phyloP scores from a whole-genome alignment of 2,329 filamentous ascomycete genomes.

The Exophiala spinifera region DNA sequence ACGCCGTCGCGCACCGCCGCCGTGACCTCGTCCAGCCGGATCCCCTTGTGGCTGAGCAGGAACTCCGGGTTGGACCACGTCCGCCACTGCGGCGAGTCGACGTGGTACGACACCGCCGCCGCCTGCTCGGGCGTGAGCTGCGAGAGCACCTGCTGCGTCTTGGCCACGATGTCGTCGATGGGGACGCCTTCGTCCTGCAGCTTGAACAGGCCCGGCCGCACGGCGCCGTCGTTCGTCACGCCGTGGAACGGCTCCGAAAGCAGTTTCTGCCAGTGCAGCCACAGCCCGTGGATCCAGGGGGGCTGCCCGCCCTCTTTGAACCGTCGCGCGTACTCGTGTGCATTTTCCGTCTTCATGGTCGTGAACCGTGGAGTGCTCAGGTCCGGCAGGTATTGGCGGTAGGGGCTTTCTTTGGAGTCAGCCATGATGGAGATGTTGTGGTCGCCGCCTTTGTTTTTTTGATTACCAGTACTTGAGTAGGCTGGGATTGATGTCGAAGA shows the following conservation, averaged over 20 bases:
- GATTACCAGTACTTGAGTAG: no score
- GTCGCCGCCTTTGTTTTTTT: no score
- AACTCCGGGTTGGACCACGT: slow-evolving; percentile 73
- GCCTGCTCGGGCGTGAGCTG: slow-evolving; percentile 51
- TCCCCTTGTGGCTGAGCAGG: slow-evolving; percentile 63
- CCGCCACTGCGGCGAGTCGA: slow-evolving; percentile 70
- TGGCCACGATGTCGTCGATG: slow-evolving; percentile 55
- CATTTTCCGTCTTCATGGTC: slow-evolving; percentile 60
- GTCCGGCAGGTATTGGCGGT: slow-evolving; percentile 62
- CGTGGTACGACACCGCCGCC: slow-evolving; percentile 53
- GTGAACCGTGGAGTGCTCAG: slow-evolving; percentile 60
- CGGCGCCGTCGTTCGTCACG: slow-evolving; percentile 61
- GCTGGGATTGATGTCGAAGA: no score
- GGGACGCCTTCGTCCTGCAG: slow-evolving; percentile 63
- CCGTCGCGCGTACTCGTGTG: slow-evolving; percentile 59
- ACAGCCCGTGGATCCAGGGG: slow-evolving; percentile 65
- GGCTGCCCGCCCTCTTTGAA: slow-evolving; percentile 60
- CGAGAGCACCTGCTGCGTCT: slow-evolving; percentile 47
- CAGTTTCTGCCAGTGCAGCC: slow-evolving; percentile 57
- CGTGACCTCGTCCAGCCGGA: slow-evolving; percentile 64
- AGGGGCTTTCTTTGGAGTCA: slow-evolving; percentile 33
- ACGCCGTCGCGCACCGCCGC: slow-evolving; percentile 48
- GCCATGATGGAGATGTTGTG: slow-evolving; percentile 20
- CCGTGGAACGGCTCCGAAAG: slow-evolving; percentile 66
- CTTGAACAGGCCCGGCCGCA: slow-evolving; percentile 55